Evolutionary conservation across 2,329 filamentous ascomycete genomes (phyloP), one percentile per base, ranked within the genome.

Genomic region (Aspergillus niger): DNA sequence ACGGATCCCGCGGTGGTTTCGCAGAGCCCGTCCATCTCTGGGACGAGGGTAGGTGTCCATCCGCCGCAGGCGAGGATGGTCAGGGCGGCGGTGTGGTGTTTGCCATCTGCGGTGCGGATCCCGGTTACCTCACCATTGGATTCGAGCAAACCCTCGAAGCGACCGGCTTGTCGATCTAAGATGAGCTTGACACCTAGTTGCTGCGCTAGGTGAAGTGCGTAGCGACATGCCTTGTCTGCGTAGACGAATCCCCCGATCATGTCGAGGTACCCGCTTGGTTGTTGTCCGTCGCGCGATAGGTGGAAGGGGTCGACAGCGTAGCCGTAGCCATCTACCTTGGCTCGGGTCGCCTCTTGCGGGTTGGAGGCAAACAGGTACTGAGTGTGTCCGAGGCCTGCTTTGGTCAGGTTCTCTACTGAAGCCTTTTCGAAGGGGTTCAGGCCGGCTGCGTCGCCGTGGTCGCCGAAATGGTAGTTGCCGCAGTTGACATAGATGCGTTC

Each of bases 1-100:
- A 84, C 79, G 0, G 76, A 78, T 0, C 82, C 81, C 0, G 76
- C 79, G 0, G 82, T 83, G 0, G 81, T 77, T 65, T 85, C 82
- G n/a, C 77, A 75, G 0, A 84, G 66, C 0, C 70, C 69, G 47
- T 80, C 76, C 0, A 81, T 66, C 8, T 75, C 66, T 0, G 80
- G 78, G 1, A 82, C 53, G 1, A 82, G 63, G 2, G 71, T 66
- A 0, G 79, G 80, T 0, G 80, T 82, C 76, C 79, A 81, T 1
- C 76, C 76, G 1, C 80, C 80, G 52, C 77, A 77, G 0, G 79
- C 79, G 36, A 81, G 63, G 43, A 82, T 70, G 3, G 71, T 73
- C 8, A 79, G 49, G 1, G 59, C 65, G 0, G 79, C 75, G 1
- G 17, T 6, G 56, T 81, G 75, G 0, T 55, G 43, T 36, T 64